Conservation (phyloP, 73 alveolate species). For the Uronychia binucleata region DNA sequence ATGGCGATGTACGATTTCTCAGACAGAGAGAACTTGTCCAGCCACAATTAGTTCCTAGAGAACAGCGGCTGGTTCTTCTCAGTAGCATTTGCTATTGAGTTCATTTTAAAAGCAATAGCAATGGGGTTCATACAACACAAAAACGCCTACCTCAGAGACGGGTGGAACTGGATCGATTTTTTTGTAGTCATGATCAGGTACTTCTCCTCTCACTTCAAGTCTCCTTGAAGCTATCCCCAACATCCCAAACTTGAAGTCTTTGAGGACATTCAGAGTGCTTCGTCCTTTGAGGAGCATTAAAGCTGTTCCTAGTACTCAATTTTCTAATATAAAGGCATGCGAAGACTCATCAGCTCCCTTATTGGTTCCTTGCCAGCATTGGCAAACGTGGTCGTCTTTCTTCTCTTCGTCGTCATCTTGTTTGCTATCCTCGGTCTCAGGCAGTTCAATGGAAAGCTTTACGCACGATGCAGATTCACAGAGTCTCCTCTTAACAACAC, state of each 20-base stretch:
- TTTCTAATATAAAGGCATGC: slow-evolving; percentile 28
- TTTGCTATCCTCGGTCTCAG: slow-evolving; percentile 47
- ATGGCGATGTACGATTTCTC: slow-evolving; percentile 2
- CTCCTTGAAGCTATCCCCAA: slow-evolving; percentile 24
- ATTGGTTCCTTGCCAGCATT: slow-evolving; percentile 32
- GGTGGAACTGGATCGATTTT: slow-evolving; percentile 62
- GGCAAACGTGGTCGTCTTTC: slow-evolving; percentile 39
- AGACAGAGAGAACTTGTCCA: slow-evolving; percentile 5
- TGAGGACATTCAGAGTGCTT: slow-evolving; percentile 37
- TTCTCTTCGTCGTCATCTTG: slow-evolving; percentile 27
- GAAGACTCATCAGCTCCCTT: slow-evolving; percentile 20
- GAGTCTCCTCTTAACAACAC: slow-evolving; percentile 18
- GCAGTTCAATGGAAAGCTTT: slow-evolving; percentile 23
- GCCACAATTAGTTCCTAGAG: slow-evolving; percentile 18
- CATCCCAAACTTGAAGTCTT: slow-evolving; percentile 18
- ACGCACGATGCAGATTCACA: slow-evolving; percentile 30
- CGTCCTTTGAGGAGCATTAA: slow-evolving; percentile 41
- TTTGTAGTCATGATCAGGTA: slow-evolving; percentile 30
- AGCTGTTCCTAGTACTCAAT: slow-evolving; percentile 43
- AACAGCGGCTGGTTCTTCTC: slow-evolving; percentile 23
- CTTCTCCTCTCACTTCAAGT: background rate
- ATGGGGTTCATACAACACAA: slow-evolving; percentile 28
- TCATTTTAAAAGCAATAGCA: slow-evolving; percentile 23
- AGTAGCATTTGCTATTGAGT: slow-evolving; percentile 31
- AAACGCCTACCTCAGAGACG: slow-evolving; percentile 46